Percentiles rank a stretch among this genome's conserved stretches.
These are phyloP conservation scores for Hypoxylon sp. DNA, from an alignment of 2,329 filamentous ascomycete species.

Conservation along the genomic window DNA sequence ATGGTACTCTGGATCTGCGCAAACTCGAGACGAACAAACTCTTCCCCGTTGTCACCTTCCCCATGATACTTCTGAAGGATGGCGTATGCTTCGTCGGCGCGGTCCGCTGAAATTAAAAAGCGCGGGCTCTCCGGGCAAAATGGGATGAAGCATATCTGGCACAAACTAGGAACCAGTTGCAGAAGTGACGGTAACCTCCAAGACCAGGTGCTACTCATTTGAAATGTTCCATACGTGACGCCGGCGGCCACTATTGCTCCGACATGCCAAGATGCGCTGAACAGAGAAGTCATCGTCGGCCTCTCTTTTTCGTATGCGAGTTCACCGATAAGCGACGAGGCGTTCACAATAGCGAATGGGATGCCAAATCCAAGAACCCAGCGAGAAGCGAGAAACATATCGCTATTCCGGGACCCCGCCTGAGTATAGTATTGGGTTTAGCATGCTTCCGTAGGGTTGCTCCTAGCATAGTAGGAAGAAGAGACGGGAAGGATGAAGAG, in stretches of 20 bases:
- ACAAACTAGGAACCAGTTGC: conserved; percentile 54
- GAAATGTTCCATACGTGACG: conserved; percentile 61
- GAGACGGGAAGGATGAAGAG: not conserved
- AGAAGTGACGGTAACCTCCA: conserved; percentile 61
- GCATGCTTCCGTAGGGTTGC: conserved; percentile 48
- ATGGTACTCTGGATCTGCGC: conserved; percentile 69
- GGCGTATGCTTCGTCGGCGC: conserved; percentile 67
- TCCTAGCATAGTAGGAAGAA: not conserved
- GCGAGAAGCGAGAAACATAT: conserved; percentile 62
- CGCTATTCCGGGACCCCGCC: conserved; percentile 61
- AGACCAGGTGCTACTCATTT: conserved; percentile 58
- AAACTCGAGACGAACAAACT: conserved; percentile 69
- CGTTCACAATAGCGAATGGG: conserved; percentile 58
- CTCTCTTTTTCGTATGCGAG: conserved; percentile 69
- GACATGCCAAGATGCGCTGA: conserved; percentile 68
- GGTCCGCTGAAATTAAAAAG: conserved; percentile 65
- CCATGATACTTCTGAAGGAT: conserved; percentile 71
- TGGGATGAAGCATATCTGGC: conserved; percentile 43
- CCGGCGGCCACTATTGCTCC: conserved; percentile 61
- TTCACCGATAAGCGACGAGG: conserved; percentile 65
- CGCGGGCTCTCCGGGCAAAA: conserved; percentile 67
- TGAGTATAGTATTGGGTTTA: conserved; percentile 5
- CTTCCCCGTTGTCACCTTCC: conserved; percentile 66
- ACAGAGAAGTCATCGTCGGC: conserved; percentile 66
- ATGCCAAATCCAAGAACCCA: conserved; percentile 62